phyloP scores from a whole-genome alignment of 2,329 filamentous ascomycete genomes.

The Phoma sp. region DNA sequence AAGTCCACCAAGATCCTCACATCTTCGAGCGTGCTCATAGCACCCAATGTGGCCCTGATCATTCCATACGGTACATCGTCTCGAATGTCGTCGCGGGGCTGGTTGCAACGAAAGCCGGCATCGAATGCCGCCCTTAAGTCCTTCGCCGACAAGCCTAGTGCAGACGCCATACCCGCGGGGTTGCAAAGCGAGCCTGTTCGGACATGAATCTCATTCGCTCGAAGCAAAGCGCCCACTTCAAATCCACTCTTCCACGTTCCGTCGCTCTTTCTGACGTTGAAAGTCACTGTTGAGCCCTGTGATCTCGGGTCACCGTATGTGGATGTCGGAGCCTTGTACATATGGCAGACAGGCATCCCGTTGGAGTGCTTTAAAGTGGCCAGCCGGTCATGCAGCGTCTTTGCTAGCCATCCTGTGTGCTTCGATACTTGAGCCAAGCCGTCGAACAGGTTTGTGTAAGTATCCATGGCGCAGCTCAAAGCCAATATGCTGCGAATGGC shows the following conservation, averaged over 20 bases:
- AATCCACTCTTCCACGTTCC: conserved; percentile 63
- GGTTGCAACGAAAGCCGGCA: conserved; percentile 64
- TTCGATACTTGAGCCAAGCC: conserved; percentile 65
- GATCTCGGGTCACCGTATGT: conserved; percentile 59
- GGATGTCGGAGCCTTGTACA: conserved; percentile 61
- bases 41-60: conserved; percentile 66
- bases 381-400: conserved; percentile 58
- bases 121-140: conserved; percentile 63
- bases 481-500: conserved; percentile 71
- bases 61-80: conserved; percentile 64
- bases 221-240: conserved; percentile 64
- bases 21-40: conserved; percentile 65
- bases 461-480: conserved; percentile 64
- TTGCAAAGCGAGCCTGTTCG: conserved; percentile 66
- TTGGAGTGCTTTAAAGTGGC: conserved; percentile 60
- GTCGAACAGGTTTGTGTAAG: conserved; percentile 63
- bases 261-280: conserved; percentile 64
- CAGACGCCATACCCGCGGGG: conserved; percentile 57
- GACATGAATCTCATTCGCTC: conserved; percentile 63
- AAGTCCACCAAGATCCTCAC: conserved; percentile 48
- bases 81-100: conserved; percentile 58
- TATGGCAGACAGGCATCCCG: conserved; percentile 57
- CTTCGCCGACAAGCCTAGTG: conserved; percentile 58
- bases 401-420: conserved; percentile 63
- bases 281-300: conserved; percentile 68